phyloP scores from a whole-genome alignment of 2,329 filamentous ascomycete species.

The Fusarium pseudonygamai region DNA sequence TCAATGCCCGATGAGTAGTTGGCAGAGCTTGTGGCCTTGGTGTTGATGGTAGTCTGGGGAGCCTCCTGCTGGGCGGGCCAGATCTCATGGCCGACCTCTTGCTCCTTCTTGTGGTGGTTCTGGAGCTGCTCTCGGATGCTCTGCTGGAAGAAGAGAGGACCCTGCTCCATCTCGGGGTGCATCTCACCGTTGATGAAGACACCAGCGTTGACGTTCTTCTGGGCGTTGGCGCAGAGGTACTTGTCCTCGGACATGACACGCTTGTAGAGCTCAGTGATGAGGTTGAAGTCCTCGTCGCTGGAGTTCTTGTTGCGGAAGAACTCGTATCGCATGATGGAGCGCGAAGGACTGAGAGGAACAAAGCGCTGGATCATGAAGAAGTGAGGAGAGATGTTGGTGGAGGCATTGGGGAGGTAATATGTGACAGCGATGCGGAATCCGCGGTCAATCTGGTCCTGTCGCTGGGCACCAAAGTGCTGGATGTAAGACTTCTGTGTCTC shows the following conservation, averaged over 20 bases:
- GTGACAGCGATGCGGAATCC: conserved; percentile 58
- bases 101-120: conserved; percentile 59
- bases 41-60: conserved; percentile 40
- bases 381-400: conserved; percentile 62
- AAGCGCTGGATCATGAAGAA: conserved; percentile 73
- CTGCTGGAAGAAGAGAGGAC: conserved; percentile 66
- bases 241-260: conserved; percentile 73
- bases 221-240: conserved; percentile 66
- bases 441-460: conserved; percentile 57
- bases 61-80: conserved; percentile 59
- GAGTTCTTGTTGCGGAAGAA: conserved; percentile 70
- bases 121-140: conserved; percentile 58
- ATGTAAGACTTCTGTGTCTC: conserved; percentile 60
- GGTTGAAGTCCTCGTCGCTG: conserved; percentile 65
- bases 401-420: conserved; percentile 62
- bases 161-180: conserved; percentile 69
- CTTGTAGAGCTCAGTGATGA: conserved; percentile 69
- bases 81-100: conserved; percentile 56
- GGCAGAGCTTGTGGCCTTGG: conserved; percentile 40
- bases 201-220: conserved; percentile 69
- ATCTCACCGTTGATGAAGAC: conserved; percentile 71
- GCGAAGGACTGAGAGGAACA: conserved; percentile 61
- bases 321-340: conserved; percentile 68
- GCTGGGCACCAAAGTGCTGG: conserved; percentile 59
- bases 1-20: conserved; percentile 50